phyloP scores from a whole-genome alignment of 441 rosid species.

The Gossypium davidsonii region DNA sequence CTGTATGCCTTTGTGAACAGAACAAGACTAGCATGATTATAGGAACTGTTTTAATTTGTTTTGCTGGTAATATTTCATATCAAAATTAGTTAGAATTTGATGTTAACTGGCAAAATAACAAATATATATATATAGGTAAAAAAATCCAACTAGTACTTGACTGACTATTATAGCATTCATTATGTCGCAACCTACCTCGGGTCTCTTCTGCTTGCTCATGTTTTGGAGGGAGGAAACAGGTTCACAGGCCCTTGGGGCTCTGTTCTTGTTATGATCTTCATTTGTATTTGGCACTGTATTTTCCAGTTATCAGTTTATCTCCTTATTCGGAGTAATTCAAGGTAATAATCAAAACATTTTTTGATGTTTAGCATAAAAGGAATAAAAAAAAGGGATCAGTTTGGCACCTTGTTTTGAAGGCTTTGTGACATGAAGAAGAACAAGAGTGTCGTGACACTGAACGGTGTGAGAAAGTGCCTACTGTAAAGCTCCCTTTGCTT shows the following conservation, averaged over 20 bases:
- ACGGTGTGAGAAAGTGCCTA: conserved; percentile 86
- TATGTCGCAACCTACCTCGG: conserved; percentile 42
- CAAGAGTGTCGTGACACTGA: conserved; percentile 58
- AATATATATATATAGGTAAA: too few relatives aligned
- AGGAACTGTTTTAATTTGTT: neutral
- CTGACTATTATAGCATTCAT: too few relatives aligned
- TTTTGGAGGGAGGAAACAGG: conserved; percentile 45
- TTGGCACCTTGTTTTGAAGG: conserved; percentile 47
- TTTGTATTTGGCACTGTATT: conserved; percentile 21
- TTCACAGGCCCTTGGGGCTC: conserved; percentile 43
- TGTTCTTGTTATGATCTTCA: conserved; percentile 34
- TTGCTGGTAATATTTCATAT: too few relatives aligned
- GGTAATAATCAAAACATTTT: neutral
- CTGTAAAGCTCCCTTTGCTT: conserved; percentile 71
- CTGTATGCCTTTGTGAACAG: neutral
- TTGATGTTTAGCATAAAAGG: too few relatives aligned
- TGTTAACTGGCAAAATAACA: too few relatives aligned
- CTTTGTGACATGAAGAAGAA: conserved; percentile 59
- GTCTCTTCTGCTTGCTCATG: conserved; percentile 61
- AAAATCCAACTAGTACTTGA: too few relatives aligned
- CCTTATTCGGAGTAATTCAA: neutral
- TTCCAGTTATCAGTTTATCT: neutral
- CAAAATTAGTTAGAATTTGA: too few relatives aligned
- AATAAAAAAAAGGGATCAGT: too few relatives aligned
- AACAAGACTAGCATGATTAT: neutral